Percentiles rank a stretch among this genome's conserved stretches.
Conservation (phyloP, 345 rosid species). For the Eutrema heterophyllum region DNA sequence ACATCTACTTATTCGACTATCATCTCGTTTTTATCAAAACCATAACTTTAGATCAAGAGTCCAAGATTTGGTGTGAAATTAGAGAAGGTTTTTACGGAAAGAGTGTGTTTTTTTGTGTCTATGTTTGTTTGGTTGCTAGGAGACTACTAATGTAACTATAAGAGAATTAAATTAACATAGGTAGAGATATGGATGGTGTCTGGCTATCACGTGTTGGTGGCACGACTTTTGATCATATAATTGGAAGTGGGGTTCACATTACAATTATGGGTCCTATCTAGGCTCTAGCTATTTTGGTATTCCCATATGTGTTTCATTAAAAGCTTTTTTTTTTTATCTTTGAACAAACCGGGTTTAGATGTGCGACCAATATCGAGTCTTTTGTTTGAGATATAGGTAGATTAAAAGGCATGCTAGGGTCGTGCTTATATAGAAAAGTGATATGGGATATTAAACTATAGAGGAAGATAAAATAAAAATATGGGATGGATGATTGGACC, state of each 20-base stretch:
- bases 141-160: constrained; percentile 13
- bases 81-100: neutral
- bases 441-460: neutral
- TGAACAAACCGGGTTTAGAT: constrained; percentile 1
- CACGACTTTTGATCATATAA: constrained; percentile 33
- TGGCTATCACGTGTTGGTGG: constrained; percentile 25
- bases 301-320: neutral
- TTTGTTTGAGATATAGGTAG: neutral
- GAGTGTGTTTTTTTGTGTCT: constrained; percentile 14
- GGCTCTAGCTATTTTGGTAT: constrained; percentile 17
- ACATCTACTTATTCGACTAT: neutral
- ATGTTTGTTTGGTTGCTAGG: constrained; percentile 20
- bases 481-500: neutral
- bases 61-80: neutral
- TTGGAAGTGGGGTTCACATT: constrained; percentile 30
- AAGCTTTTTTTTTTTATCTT: neutral
- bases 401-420: neutral
- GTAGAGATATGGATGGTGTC: constrained; percentile 10
- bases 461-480: neutral
- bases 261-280: neutral
- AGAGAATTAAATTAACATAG: constrained; percentile 18
- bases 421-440: constrained; percentile 6
- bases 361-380: constrained; percentile 9
- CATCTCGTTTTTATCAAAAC: neutral
- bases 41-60: neutral